Evolutionary conservation across 2,329 filamentous ascomycete species (phyloP), one percentile per base, ranked within the genome.

Genomic region (Phyllosticta paracitricarpa): DNA sequence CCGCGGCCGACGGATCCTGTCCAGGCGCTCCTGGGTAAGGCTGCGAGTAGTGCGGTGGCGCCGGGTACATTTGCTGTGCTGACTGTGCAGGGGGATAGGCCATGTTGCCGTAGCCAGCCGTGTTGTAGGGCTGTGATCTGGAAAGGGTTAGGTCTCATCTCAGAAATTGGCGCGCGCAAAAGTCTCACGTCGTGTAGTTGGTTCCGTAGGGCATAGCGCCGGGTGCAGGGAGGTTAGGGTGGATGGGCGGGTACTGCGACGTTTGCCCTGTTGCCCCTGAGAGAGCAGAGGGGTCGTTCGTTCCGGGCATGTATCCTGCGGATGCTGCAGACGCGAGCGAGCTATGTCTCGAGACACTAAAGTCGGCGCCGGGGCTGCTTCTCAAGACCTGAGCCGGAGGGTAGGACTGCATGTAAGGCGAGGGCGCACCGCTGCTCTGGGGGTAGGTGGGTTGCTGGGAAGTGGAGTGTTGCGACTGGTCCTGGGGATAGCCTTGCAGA

Each of bases 21-120:
- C 33, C 33, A 40, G 33, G 33, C 64, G 54, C 68, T 62, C 67
- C 65, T 4, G 72, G 70, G 57, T 75, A 74, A 8, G 70, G 56
- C 25, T 57, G 59, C 26, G 69, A 64, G 59, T 73, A 75, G 26
- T 68, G 64, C 22, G 70, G 67, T 35, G 68, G 63, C n/a, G 72
- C 55, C n/a, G 51, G 71, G 56, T 75, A 74, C 66, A 74, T 65
- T 8, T 72, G 72, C 4, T 33, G 71, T 68, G 40, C 68, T 70
- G 65, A 72, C 72, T 17, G 19, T 54, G 40, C 54, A 26, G 59
- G 33, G 24, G 56, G 19, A 33, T 56, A 55, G 53, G 70, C 70
- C 62, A 61, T 68, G 33, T 73, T 68, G 25, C 66, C 67, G 56
- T 75, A 75, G 56, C 66, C 71, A 12, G 66, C 69, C 33, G 72